Base-by-base conservation (phyloP, 2,329 filamentous ascomycete species). In the Phaeosphaeria sp. region DNA sequence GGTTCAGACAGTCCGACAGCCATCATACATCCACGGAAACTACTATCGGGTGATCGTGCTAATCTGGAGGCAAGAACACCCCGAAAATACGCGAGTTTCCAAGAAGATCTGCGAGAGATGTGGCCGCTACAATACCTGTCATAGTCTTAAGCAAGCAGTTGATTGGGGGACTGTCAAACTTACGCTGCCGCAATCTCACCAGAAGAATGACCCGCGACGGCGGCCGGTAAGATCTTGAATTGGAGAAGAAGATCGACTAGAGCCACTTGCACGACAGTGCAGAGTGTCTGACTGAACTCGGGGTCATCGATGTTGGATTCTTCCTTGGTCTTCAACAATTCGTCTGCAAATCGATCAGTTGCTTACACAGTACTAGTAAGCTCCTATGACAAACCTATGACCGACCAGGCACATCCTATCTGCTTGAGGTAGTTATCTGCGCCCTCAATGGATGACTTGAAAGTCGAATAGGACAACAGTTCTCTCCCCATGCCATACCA, bases 141-240 rank as follows among this genome's bases (percentile, higher is more conserved):
- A n/a, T n/a, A n/a, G n/a, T n/a, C n/a, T n/a, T n/a, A n/a, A n/a
- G n/a, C n/a, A n/a, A n/a, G n/a, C n/a, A n/a, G n/a, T n/a, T n/a
- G n/a, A n/a, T n/a, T n/a, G n/a, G n/a, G n/a, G n/a, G n/a, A 42
- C 6, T 20, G 15, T 15, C 6, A 42, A 6, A 6, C 71, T 30
- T 79, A 78, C 2, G 76, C 67, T 1, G 78, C 78, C 0, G 74
- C 78, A 13, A 79, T 77, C 51, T 81, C 79, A 6, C 79, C 79
- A 6, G 77, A 73, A 0, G 76, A 79, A 53, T 81, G 79, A 1
- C 79, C 79, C 8, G 81, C 73, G 1, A 80, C 69, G 0, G 74
- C 74, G 8, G 63, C 22, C 0, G 78, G 72, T 0, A 21, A 33
- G 4, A 78, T 45, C 0, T 73, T 73, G 17, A 66, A 64, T 0